A percentile compares a stretch with the other conserved stretches of the same genome.
phyloP scores from a whole-genome alignment of 495 filamentous ascomycete genomes.

The Annulohypoxylon maeteangense region DNA sequence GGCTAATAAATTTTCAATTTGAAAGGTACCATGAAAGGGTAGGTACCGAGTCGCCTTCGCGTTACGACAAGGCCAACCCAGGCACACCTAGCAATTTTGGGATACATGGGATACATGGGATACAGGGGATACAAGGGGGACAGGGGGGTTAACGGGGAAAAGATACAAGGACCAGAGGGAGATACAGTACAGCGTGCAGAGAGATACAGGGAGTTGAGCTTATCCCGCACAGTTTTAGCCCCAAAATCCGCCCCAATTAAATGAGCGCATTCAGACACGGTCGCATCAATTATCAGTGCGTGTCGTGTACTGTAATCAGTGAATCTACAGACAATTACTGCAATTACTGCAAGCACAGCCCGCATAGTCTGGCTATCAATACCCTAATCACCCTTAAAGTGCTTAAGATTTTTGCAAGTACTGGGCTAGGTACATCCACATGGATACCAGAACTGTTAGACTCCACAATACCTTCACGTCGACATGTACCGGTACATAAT shows the following conservation, averaged over 20 bases:
- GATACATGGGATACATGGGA: slow-evolving; percentile 3
- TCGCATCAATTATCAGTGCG: slow-evolving; percentile 36
- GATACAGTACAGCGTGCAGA: neutral
- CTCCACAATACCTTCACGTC: neutral
- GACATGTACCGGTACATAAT: slow-evolving; percentile 13
- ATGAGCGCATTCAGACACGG: slow-evolving; percentile 40
- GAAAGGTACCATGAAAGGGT: slow-evolving; percentile 27
- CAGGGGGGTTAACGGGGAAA: neutral
- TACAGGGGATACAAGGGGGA: neutral
- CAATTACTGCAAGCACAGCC: neutral
- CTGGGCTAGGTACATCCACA: neutral
- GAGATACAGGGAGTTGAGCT: slow-evolving; percentile 14
- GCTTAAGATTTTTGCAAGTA: neutral
- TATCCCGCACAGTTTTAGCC: slow-evolving; percentile 45
- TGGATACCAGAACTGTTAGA: no score
- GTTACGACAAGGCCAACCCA: slow-evolving; percentile 21
- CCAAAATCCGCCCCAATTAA: slow-evolving; percentile 41
- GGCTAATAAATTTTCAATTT: slow-evolving; percentile 46
- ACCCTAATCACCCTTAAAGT: neutral
- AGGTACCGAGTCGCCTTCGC: slow-evolving; percentile 24
- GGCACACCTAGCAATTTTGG: slow-evolving; percentile 28
- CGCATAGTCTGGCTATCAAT: neutral
- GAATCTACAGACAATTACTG: neutral
- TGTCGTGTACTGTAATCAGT: slow-evolving; percentile 19
- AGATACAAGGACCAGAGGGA: neutral